Conservation (phyloP, 176 grass and related monocot species). For the Stipa capillata region DNA sequence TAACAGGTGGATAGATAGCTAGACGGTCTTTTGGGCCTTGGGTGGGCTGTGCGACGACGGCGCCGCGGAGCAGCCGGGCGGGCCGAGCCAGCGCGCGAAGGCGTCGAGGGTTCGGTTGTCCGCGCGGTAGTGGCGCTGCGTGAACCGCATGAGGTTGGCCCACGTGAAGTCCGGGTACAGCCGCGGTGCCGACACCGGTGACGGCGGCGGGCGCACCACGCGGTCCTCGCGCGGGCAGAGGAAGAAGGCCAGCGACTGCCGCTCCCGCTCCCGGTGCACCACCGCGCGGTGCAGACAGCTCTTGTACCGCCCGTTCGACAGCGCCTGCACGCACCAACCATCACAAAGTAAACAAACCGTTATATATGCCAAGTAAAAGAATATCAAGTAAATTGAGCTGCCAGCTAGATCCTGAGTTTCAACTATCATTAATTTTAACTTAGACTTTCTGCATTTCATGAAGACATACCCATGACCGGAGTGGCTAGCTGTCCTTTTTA, state of each 20-base stretch:
- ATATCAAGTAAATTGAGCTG: too few relatives aligned
- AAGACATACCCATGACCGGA: too few relatives aligned
- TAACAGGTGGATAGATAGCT: too few relatives aligned
- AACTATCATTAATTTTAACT: too few relatives aligned
- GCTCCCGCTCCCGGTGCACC: constrained; percentile 55
- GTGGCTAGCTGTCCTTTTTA: too few relatives aligned
- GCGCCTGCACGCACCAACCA: constrained; percentile 31
- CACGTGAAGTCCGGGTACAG: constrained; percentile 88
- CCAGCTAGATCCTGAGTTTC: too few relatives aligned
- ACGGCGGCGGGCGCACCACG: constrained; percentile 50
- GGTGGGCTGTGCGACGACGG: background rate
- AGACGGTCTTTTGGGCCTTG: background rate
- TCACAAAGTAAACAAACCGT: too few relatives aligned
- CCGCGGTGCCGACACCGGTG: background rate
- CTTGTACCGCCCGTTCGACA: constrained; percentile 83
- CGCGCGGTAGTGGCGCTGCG: constrained; percentile 66
- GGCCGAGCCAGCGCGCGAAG: constrained; percentile 50
- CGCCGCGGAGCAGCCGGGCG: background rate
- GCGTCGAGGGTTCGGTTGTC: constrained; percentile 54
- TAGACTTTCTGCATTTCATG: too few relatives aligned
- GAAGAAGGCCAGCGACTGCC: constrained; percentile 80
- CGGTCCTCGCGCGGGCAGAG: constrained; percentile 58
- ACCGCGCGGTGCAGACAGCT: constrained; percentile 87
- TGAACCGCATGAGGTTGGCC: constrained; percentile 60
- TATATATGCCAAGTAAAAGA: too few relatives aligned